Evolutionary conservation across 73 alveolate genomes (phyloP).

Genomic region (Paramecium sonneborni): DNA sequence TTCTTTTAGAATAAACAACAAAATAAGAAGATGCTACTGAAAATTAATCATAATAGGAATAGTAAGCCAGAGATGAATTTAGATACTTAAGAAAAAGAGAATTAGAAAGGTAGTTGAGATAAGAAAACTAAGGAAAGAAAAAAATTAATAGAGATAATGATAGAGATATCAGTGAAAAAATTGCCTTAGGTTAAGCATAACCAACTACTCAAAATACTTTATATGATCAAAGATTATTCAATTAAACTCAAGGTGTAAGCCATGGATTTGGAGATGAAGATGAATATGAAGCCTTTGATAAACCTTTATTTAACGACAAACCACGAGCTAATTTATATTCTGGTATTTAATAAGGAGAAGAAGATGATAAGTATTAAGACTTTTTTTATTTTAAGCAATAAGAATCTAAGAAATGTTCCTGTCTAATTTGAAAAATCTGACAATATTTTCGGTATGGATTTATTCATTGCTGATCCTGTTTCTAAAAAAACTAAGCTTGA

Average conservation of each 20-base stretch:
- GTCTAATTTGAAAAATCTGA: not conserved
- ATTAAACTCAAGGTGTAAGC: not conserved
- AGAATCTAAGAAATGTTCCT: not conserved
- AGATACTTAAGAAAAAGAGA: conserved; percentile 91
- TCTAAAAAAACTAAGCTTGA: not conserved
- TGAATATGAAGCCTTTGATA: conserved; percentile 36
- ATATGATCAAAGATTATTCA: conserved; percentile 5
- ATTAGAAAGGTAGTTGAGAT: conserved; percentile 89
- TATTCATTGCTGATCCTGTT: not conserved
- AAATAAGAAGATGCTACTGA: conserved; percentile 22
- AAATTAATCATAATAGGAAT: conserved; percentile 74
- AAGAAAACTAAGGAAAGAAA: conserved; percentile 86
- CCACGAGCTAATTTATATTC: not conserved
- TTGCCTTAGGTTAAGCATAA: conserved; percentile 93
- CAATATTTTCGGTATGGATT: conserved; percentile 21
- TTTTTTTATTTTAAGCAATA: not conserved
- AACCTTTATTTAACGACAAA: conserved; percentile 7
- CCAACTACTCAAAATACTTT: conserved; percentile 51
- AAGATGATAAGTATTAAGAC: not conserved
- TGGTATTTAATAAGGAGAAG: not conserved
- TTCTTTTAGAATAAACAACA: not conserved
- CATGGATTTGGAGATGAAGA: conserved; percentile 60
- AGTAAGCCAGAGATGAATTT: conserved; percentile 82
- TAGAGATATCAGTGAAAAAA: conserved; percentile 97
- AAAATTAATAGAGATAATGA: conserved; percentile 92